These are phyloP conservation scores for Pleurotus tuoliensis DNA, from an alignment of 768 basidiomycete genomes.

Conservation along the genomic window DNA sequence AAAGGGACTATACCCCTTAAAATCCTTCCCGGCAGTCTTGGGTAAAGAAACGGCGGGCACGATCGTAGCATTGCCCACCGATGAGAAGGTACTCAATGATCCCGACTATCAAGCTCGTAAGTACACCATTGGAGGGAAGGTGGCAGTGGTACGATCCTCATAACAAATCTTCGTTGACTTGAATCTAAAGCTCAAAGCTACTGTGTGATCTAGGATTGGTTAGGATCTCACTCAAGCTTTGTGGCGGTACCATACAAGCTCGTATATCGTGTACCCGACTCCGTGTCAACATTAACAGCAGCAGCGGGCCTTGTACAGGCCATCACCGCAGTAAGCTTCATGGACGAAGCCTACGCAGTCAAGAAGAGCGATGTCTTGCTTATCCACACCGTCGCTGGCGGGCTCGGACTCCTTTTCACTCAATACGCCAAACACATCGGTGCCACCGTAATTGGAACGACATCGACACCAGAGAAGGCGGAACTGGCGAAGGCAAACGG, in stretches of 20 bases:
- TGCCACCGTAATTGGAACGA: conserved; percentile 90
- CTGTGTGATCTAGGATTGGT: conserved; percentile 29
- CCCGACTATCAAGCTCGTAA: conserved; percentile 60
- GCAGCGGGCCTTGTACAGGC: conserved; percentile 72
- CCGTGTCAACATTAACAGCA: conserved; percentile 55
- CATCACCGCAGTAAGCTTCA: conserved; percentile 71
- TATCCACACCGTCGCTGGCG: conserved; percentile 90
- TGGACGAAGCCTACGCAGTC: conserved; percentile 83
- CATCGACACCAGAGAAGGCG: conserved; percentile 82
- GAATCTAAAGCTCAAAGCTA: not conserved
- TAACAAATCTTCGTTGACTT: not conserved
- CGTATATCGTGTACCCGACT: conserved; percentile 62
- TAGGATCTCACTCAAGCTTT: conserved; percentile 67
- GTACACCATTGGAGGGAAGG: conserved; percentile 66
- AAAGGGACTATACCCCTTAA: conserved; percentile 59
- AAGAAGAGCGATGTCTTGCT: conserved; percentile 77
- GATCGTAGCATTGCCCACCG: conserved; percentile 71
- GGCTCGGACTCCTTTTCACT: conserved; percentile 67
- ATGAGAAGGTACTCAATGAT: conserved; percentile 54
- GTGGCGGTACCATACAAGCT: conserved; percentile 58
- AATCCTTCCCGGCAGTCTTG: conserved; percentile 58
- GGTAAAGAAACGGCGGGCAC: conserved; percentile 80
- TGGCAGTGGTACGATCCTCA: conserved; percentile 56
- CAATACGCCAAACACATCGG: conserved; percentile 73
- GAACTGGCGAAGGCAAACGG: conserved; percentile 74